Conservation (phyloP, 345 rosid species). For the Melaleuca alternifolia region DNA sequence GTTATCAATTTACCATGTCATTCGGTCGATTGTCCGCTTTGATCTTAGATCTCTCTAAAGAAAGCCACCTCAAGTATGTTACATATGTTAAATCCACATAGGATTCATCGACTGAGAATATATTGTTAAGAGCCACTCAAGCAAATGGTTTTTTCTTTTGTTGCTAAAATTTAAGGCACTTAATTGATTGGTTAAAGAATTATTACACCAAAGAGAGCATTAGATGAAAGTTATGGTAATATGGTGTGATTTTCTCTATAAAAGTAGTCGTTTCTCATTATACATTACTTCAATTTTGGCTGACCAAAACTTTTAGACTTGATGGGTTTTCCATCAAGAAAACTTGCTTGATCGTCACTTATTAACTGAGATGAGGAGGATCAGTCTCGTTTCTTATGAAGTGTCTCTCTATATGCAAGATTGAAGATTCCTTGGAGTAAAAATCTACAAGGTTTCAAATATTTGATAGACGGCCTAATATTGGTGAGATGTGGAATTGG, state of each 20-base stretch:
- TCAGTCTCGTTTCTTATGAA: background rate
- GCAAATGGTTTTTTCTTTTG: background rate
- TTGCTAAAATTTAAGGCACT: background rate
- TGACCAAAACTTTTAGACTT: background rate
- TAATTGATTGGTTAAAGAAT: background rate
- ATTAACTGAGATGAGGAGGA: background rate
- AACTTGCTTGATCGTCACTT: background rate
- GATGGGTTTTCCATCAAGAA: background rate
- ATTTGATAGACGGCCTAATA: no score
- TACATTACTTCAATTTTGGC: background rate
- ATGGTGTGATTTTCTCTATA: background rate
- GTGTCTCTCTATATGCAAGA: background rate
- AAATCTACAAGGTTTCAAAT: background rate
- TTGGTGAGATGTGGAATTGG: no score
- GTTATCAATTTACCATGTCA: background rate
- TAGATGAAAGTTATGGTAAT: no score
- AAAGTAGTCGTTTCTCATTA: background rate
- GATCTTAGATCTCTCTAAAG: background rate
- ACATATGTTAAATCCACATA: background rate
- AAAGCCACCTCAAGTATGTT: background rate
- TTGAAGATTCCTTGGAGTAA: background rate
- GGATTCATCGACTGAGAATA: background rate
- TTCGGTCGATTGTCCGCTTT: background rate
- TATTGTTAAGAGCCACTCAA: background rate
- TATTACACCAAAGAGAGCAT: background rate